Evolutionary conservation across 176 grass and related monocot genomes (phyloP).

Genomic region (Oryza punctata): DNA sequence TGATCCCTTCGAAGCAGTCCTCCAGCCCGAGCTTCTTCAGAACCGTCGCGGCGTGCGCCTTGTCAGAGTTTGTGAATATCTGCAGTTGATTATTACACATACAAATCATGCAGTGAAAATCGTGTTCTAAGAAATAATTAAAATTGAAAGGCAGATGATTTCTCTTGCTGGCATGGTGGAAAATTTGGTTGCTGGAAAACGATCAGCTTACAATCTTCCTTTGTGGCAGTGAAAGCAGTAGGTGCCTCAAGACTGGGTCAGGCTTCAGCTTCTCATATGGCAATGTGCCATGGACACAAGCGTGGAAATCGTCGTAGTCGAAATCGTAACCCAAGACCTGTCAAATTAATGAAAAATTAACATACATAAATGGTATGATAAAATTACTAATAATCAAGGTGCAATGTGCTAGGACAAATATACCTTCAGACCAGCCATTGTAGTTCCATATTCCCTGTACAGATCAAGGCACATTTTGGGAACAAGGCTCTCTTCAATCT

Average conservation of each 20-base stretch:
- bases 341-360: neutral
- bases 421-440: constrained; percentile 94
- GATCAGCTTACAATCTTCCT: constrained; percentile 67
- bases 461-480: constrained; percentile 86
- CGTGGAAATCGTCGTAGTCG: constrained; percentile 86
- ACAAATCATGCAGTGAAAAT: too few relatives aligned
- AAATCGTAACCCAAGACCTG: constrained; percentile 73
- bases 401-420: neutral
- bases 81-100: neutral
- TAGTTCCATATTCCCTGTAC: constrained; percentile 92
- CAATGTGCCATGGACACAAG: constrained; percentile 69
- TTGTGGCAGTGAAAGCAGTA: constrained; percentile 82
- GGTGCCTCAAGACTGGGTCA: constrained; percentile 71
- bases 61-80: constrained; percentile 94
- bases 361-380: neutral
- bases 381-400: neutral
- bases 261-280: constrained; percentile 78
- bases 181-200: neutral
- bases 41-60: constrained; percentile 61
- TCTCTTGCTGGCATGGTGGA: neutral
- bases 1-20: constrained; percentile 87
- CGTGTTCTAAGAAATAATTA: neutral
- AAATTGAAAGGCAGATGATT: neutral
- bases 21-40: constrained; percentile 76
- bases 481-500: constrained; percentile 67